These are phyloP conservation scores for Phytophthora citricola DNA, from an alignment of 352 stramenopile species.

Conservation along the genomic window DNA sequence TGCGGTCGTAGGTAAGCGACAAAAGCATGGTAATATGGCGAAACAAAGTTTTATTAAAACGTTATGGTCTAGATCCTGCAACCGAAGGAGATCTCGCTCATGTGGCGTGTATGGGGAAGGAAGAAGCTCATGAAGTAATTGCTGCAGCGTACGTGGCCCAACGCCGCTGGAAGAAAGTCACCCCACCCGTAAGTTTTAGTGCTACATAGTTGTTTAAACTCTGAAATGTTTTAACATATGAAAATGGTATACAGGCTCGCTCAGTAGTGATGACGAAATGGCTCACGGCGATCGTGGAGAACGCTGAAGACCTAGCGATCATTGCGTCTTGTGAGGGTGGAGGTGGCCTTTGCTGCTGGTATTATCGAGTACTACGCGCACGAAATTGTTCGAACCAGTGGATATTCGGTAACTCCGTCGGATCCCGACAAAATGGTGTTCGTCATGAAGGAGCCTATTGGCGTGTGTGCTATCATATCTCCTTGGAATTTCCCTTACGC, in stretches of 20 bases:
- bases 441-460: conserved; percentile 89
- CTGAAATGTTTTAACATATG: background rate
- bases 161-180: conserved; percentile 61
- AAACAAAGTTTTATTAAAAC: too few relatives aligned
- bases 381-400: conserved; percentile 86
- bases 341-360: conserved; percentile 92
- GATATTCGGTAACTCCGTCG: conserved; percentile 69
- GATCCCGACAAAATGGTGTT: conserved; percentile 61
- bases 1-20: conserved; percentile 44
- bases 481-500: conserved; percentile 98
- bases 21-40: background rate
- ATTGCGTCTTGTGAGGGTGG: conserved; percentile 93
- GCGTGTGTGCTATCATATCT: conserved; percentile 93
- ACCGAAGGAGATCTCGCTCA: conserved; percentile 57
- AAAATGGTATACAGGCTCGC: conserved; percentile 16
- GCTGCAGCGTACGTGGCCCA: conserved; percentile 59
- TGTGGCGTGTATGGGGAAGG: conserved; percentile 61
- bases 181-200: conserved; percentile 31
- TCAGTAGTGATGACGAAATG: conserved; percentile 69
- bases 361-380: conserved; percentile 97
- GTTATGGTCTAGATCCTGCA: conserved; percentile 49
- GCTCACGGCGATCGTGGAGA: conserved; percentile 54
- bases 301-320: conserved; percentile 71
- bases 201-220: too few relatives aligned
- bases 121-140: conserved; percentile 68